These are phyloP conservation scores for Besnoitia besnoiti DNA, from an alignment of 169 alveolate genomes.

Conservation along the genomic window DNA sequence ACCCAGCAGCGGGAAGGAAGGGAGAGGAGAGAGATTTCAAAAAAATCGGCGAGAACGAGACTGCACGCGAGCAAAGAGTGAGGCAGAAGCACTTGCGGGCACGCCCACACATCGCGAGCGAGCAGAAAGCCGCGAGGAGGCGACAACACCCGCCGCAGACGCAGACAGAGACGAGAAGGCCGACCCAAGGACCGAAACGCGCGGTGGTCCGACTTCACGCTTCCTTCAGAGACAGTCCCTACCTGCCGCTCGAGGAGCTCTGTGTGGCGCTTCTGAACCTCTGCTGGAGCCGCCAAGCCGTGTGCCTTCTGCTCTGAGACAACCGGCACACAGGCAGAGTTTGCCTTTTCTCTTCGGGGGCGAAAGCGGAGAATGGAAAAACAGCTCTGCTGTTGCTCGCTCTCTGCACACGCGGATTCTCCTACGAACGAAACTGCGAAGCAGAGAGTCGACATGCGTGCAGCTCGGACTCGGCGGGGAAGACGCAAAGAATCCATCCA, in stretches of 20 bases:
- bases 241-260: neutral
- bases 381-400: too few relatives aligned
- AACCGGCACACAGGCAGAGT: neutral
- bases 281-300: neutral
- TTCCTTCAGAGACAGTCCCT: neutral
- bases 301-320: neutral
- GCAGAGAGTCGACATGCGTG: too few relatives aligned
- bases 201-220: neutral
- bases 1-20: too few relatives aligned
- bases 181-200: neutral
- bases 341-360: neutral
- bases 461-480: too few relatives aligned
- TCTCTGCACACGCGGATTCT: too few relatives aligned
- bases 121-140: neutral
- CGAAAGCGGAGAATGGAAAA: too few relatives aligned
- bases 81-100: neutral
- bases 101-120: neutral
- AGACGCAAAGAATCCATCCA: too few relatives aligned
- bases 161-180: neutral
- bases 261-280: neutral
- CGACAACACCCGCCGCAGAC: neutral
- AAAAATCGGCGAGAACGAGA: too few relatives aligned
- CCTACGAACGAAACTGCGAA: too few relatives aligned
- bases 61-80: neutral
- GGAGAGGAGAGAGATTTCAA: too few relatives aligned